A percentile compares a stretch with the other conserved stretches of the same genome.
Conservation (phyloP, 2,329 filamentous ascomycete genomes). For the Alternaria brassicae region DNA sequence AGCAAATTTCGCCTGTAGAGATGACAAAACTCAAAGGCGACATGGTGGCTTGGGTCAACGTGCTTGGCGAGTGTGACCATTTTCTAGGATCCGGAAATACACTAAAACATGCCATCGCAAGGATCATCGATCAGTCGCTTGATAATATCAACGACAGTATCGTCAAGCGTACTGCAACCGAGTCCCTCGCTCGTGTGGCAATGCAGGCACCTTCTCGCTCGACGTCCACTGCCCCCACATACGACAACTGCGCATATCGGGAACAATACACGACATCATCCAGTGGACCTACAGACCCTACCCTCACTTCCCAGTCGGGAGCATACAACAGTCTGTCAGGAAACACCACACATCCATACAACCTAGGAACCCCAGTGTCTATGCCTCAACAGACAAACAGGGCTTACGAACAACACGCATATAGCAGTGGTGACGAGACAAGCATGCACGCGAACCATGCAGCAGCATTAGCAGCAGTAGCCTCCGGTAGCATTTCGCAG, state of each 20-base stretch:
- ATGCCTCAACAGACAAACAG: slow-evolving; percentile 31
- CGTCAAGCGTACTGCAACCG: slow-evolving; percentile 53
- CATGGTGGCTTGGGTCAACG: slow-evolving; percentile 72
- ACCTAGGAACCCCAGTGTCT: slow-evolving; percentile 29
- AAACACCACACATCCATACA: slow-evolving; percentile 34
- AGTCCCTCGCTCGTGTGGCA: slow-evolving; percentile 51
- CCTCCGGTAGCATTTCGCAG: slow-evolving; percentile 30
- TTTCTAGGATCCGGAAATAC: slow-evolving; percentile 63
- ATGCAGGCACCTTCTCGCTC: slow-evolving; percentile 38
- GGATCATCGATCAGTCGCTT: slow-evolving; percentile 59
- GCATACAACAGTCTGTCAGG: slow-evolving; percentile 30
- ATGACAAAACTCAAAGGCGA: slow-evolving; percentile 68
- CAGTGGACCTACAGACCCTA: slow-evolving; percentile 28
- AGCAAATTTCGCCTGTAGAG: slow-evolving; percentile 64
- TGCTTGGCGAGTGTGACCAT: slow-evolving; percentile 70
- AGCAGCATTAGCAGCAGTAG: slow-evolving; percentile 37
- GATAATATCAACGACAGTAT: slow-evolving; percentile 56
- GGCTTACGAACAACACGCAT: slow-evolving; percentile 39
- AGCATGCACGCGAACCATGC: slow-evolving; percentile 42
- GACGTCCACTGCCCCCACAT: slow-evolving; percentile 26
- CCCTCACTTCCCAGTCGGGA: slow-evolving; percentile 27
- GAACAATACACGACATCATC: slow-evolving; percentile 33
- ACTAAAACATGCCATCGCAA: slow-evolving; percentile 57
- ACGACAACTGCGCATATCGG: slow-evolving; percentile 34
- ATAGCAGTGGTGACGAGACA: slow-evolving; percentile 33